Percentiles rank a stretch among this genome's conserved stretches.
Evolutionary conservation across 2,329 filamentous ascomycete species (phyloP).

Genomic region (Aspergillus spinulosporus): DNA sequence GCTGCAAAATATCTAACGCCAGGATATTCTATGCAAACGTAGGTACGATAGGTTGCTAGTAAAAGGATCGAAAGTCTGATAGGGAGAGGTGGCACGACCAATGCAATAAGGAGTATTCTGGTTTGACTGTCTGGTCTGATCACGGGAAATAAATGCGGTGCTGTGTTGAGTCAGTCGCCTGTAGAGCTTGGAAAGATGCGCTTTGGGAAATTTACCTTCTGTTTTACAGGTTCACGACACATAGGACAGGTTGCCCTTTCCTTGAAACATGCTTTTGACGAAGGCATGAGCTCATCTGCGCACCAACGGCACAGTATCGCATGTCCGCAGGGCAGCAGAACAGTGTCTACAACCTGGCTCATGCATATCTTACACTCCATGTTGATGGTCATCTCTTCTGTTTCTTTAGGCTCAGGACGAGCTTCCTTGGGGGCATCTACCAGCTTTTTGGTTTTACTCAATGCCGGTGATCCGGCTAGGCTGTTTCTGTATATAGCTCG

Average conservation of each 20-base stretch:
- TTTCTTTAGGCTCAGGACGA: conserved; percentile 50
- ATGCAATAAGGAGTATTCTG: not conserved
- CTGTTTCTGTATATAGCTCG: no score
- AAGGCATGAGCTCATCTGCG: conserved; percentile 52
- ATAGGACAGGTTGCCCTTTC: conserved; percentile 27
- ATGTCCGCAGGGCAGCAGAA: conserved; percentile 56
- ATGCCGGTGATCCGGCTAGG: no score
- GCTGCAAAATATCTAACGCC: not conserved
- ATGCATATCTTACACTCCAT: conserved; percentile 58
- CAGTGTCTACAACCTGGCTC: conserved; percentile 53
- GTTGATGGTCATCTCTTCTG: conserved; percentile 52
- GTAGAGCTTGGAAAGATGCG: no score
- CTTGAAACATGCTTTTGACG: conserved; percentile 31
- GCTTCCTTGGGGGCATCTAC: conserved; percentile 49
- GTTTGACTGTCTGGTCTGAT: not conserved
- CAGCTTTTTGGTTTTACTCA: conserved; percentile 25
- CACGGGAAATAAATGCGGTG: conserved; percentile 12
- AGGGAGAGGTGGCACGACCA: not conserved
- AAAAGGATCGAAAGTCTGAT: not conserved
- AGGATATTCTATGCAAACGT: not conserved
- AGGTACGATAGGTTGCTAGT: not conserved
- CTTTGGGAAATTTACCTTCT: conserved; percentile 25
- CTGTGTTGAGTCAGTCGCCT: not conserved
- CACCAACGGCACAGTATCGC: conserved; percentile 58
- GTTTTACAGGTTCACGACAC: conserved; percentile 29